A percentile compares a stretch with the other conserved stretches of the same genome.
Evolutionary conservation across 805 yeast genomes (phyloP).

Genomic region (Torulaspora franciscae): DNA sequence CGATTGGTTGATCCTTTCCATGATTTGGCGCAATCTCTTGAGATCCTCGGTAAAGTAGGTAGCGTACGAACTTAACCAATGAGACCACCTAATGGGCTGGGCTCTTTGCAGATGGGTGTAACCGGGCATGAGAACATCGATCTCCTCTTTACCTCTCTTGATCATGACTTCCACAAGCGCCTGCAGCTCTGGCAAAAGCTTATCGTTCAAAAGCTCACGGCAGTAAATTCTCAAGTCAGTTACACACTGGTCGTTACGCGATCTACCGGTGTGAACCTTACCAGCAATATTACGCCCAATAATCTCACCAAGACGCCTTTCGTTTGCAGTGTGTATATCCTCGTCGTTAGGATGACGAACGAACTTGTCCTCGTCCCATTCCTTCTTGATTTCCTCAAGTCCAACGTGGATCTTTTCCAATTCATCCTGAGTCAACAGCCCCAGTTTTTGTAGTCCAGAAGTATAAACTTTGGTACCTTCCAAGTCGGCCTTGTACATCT

Average conservation of each 20-base stretch:
- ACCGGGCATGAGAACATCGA: conserved; percentile 95
- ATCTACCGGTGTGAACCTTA: conserved; percentile 98
- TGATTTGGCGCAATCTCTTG: conserved; percentile 74
- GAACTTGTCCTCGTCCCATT: conserved; percentile 74
- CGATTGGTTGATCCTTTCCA: conserved; percentile 75
- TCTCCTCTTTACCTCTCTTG: conserved; percentile 76
- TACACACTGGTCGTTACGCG: conserved; percentile 97
- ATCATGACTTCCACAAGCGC: conserved; percentile 63
- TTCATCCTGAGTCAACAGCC: conserved; percentile 69
- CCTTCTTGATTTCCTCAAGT: conserved; percentile 60
- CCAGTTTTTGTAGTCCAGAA: conserved; percentile 73
- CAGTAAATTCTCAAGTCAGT: conserved; percentile 97
- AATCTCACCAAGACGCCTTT: conserved; percentile 92
- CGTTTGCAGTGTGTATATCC: conserved; percentile 98
- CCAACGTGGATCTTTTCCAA: conserved; percentile 80
- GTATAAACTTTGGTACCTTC: conserved; percentile 94
- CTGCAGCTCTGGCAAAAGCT: conserved; percentile 52
- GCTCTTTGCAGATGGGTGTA: conserved; percentile 98
- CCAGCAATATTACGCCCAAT: conserved; percentile 94
- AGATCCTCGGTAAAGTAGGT: conserved; percentile 91
- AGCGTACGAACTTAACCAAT: conserved; percentile 92
- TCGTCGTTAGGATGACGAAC: conserved; percentile 55
- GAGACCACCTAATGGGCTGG: conserved; percentile 99
- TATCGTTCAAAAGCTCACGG: conserved; percentile 62
- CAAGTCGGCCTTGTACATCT: conserved; percentile 90